Evolutionary conservation across 495 filamentous ascomycete species (phyloP).

Genomic region (Pyrenula aspistea): DNA sequence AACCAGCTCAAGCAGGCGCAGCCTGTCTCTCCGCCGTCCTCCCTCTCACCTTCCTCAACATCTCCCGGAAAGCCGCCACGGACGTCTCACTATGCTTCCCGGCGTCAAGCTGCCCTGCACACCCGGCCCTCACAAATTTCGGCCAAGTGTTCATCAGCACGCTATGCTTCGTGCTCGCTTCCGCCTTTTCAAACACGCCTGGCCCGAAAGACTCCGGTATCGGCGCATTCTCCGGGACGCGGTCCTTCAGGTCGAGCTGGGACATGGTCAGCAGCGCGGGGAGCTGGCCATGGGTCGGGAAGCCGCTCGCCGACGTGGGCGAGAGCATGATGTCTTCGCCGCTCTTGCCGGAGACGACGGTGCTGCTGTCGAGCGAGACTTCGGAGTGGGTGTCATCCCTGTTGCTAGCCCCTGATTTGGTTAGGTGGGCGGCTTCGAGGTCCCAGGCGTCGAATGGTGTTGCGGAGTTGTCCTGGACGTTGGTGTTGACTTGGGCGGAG

Average conservation of each 20-base stretch:
- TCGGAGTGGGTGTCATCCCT: background rate
- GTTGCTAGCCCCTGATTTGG: background rate
- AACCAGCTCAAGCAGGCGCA: constrained; percentile 34
- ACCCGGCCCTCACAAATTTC: constrained; percentile 35
- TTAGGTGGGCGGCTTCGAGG: background rate
- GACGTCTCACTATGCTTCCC: too few species aligned
- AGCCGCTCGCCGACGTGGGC: constrained; percentile 5
- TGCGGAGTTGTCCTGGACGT: constrained; percentile 16
- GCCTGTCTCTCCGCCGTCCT: constrained; percentile 40
- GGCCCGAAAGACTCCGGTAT: constrained; percentile 39
- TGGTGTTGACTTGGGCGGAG: constrained; percentile 21
- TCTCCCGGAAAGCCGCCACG: constrained; percentile 56
- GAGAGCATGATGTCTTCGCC: constrained; percentile 5
- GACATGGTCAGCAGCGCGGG: background rate
- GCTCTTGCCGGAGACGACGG: background rate
- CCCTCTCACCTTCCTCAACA: constrained; percentile 52
- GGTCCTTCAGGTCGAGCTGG: background rate
- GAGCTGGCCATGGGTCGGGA: constrained; percentile 3
- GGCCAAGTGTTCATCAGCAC: constrained; percentile 63
- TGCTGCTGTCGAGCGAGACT: background rate
- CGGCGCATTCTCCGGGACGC: constrained; percentile 21
- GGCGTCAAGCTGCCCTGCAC: constrained; percentile 44
- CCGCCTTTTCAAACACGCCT: constrained; percentile 44
- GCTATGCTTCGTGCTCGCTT: constrained; percentile 53
- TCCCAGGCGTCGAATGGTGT: constrained; percentile 19